phyloP scores from a whole-genome alignment of 2,329 filamentous ascomycete genomes.

The Aspergillus udagawae region DNA sequence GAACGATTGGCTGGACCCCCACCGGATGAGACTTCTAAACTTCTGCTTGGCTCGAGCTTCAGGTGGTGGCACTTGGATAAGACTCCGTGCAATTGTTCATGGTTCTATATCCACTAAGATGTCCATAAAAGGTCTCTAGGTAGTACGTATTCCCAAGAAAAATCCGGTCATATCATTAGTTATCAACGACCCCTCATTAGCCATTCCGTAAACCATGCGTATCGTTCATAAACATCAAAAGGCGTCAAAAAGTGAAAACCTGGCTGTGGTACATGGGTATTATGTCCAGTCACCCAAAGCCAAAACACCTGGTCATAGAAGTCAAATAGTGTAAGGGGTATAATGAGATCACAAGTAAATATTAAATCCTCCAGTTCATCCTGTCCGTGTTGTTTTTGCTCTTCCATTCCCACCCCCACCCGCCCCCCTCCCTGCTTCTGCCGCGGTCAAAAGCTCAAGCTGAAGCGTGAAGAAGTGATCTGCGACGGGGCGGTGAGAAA shows the following conservation, averaged over 20 bases:
- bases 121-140: background rate
- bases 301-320: slow-evolving; percentile 11
- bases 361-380: background rate
- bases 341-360: slow-evolving; percentile 18
- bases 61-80: background rate
- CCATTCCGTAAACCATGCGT: slow-evolving; percentile 6
- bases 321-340: slow-evolving; percentile 20
- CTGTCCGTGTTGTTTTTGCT: background rate
- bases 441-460: background rate
- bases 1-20: background rate
- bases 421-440: too few relatives aligned
- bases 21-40: background rate
- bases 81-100: background rate
- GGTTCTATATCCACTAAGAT: background rate
- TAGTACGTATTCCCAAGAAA: background rate
- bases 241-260: slow-evolving; percentile 2
- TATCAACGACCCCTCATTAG: slow-evolving; percentile 14
- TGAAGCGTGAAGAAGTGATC: background rate
- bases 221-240: slow-evolving; percentile 16
- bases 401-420: too few relatives aligned
- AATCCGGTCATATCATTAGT: background rate
- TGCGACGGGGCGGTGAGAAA: background rate
- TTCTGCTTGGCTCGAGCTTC: background rate
- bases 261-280: slow-evolving; percentile 10
- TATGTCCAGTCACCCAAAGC: slow-evolving; percentile 5